Base-by-base conservation (phyloP, 768 basidiomycete species). In the Arthromyces matolae region DNA sequence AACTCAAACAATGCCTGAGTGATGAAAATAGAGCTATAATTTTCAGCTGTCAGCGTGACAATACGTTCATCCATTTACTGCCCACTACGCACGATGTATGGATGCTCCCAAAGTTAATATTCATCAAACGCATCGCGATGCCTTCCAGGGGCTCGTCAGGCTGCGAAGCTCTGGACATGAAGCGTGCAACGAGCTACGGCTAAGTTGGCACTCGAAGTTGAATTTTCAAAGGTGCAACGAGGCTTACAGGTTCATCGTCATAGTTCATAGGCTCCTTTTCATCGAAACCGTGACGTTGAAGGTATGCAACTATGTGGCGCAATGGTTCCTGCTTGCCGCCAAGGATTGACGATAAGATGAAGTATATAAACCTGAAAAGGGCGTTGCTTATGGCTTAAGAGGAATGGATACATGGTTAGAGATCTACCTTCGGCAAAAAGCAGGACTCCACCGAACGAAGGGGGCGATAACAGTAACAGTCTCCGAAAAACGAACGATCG, bases 31-130 rank as follows among this genome's bases (percentile, higher is more conserved):
- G 68, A 64, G 5, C 66, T 69, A 29, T n/a, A 33, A 33, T 32
- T n/a, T 29, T 40, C 38, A 49, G 45, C 20, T 16, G 28, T 29
- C 22, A 12, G 31, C 24, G 5, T 45, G 14, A 13, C 23, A 16
- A 36, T 7, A 12, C 6, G 27, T 8, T 18, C 5, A 45, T 34
- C 2, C 32, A 16, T n/a, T 6, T n/a, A 7, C 14, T n/a, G n/a
- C n/a, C n/a, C n/a, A n/a, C n/a, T n/a, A 35, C 64, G 40, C 48
- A 69, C 69, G 69, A 66, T 24, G 68, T 71, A 50, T 69, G 66
- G 39, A 70, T 67, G 54, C 66, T 71, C 19, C 64, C 68, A 58
- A 70, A 70, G 49, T 71, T 69, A n/a, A 72, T 54, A 49, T 69
- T 67, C 55, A 70, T 45, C n/a, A 69, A 44, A 28, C 68, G 61